These are phyloP conservation scores for Umbilicaria muhlenbergii DNA, from an alignment of 495 filamentous ascomycete species.

Conservation along the genomic window DNA sequence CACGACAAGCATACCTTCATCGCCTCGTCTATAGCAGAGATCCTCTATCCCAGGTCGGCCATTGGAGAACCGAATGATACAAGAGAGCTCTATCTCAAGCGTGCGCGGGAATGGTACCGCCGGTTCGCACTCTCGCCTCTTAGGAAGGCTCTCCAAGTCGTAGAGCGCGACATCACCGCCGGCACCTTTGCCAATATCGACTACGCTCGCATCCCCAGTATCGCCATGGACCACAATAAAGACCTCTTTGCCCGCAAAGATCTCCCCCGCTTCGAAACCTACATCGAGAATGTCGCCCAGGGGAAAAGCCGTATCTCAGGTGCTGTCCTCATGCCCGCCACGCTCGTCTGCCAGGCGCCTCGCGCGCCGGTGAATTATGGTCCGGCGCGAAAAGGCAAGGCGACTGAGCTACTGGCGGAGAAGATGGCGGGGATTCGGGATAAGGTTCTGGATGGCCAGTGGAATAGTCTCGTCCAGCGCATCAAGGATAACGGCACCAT, in stretches of 20 bases:
- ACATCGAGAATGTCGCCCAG: conserved; percentile 22
- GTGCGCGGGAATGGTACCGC: conserved; percentile 29
- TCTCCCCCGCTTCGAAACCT: conserved; percentile 22
- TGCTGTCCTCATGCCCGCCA: conserved; percentile 26
- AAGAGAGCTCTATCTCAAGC: conserved; percentile 27
- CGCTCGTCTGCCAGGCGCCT: conserved; percentile 16
- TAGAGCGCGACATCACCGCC: conserved; percentile 26
- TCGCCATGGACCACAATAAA: conserved; percentile 32
- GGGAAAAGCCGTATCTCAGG: conserved; percentile 23
- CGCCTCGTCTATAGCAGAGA: conserved; percentile 30
- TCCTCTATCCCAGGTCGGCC: conserved; percentile 18
- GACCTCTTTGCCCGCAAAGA: conserved; percentile 26
- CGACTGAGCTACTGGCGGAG: background rate
- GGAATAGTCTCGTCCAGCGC: conserved; percentile 30
- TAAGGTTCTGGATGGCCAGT: conserved; percentile 25
- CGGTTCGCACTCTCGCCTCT: conserved; percentile 20
- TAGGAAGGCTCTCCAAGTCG: conserved; percentile 26
- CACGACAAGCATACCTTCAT: conserved; percentile 35
- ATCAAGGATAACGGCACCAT: conserved; percentile 29
- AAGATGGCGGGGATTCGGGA: conserved; percentile 6
- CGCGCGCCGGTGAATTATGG: too few relatives aligned
- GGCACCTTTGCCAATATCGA: conserved; percentile 24
- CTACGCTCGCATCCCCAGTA: conserved; percentile 29
- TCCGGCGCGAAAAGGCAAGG: conserved; percentile 5
- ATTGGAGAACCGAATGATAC: conserved; percentile 8